Evolutionary conservation across 257 asterid species (phyloP).

Genomic region (Anisodus acutangulus): DNA sequence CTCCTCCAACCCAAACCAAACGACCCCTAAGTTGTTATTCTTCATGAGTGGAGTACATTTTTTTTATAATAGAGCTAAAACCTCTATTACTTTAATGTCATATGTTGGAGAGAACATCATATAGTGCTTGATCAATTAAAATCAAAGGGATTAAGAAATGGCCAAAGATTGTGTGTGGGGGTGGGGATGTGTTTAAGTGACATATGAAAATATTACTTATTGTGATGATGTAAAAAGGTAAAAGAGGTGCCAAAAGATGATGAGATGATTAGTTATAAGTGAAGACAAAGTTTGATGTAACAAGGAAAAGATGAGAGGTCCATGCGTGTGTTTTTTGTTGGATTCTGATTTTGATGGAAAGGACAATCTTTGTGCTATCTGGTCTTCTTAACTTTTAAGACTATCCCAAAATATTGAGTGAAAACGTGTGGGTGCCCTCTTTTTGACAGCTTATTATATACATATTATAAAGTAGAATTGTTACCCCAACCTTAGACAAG

Average conservation of each 20-base stretch:
- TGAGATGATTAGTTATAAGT: slow-evolving; percentile 45
- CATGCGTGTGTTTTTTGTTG: slow-evolving; percentile 36
- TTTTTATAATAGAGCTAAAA: no score
- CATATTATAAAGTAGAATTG: background rate
- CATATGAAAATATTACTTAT: background rate
- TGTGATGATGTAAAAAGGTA: background rate
- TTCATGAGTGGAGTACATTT: no score
- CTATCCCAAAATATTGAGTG: background rate
- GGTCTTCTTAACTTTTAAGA: slow-evolving; percentile 34
- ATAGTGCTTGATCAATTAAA: no score
- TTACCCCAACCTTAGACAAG: slow-evolving; percentile 28
- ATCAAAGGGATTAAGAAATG: background rate
- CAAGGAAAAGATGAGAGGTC: slow-evolving; percentile 30
- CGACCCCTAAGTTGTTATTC: no score
- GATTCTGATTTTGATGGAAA: slow-evolving; percentile 33
- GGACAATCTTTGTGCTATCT: slow-evolving; percentile 52
- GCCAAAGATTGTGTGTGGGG: background rate
- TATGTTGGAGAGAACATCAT: no score
- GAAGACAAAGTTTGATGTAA: slow-evolving; percentile 38
- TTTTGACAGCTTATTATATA: slow-evolving; percentile 1
- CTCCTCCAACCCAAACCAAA: no score
- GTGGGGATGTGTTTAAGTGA: background rate
- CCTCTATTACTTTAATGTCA: no score
- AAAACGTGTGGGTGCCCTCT: slow-evolving; percentile 30
- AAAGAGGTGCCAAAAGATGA: slow-evolving; percentile 25